A percentile compares a stretch with the other conserved stretches of the same genome.
These are phyloP conservation scores for Trichoderma atrobrunneum DNA, from an alignment of 2,329 filamentous ascomycete species.

Conservation along the genomic window DNA sequence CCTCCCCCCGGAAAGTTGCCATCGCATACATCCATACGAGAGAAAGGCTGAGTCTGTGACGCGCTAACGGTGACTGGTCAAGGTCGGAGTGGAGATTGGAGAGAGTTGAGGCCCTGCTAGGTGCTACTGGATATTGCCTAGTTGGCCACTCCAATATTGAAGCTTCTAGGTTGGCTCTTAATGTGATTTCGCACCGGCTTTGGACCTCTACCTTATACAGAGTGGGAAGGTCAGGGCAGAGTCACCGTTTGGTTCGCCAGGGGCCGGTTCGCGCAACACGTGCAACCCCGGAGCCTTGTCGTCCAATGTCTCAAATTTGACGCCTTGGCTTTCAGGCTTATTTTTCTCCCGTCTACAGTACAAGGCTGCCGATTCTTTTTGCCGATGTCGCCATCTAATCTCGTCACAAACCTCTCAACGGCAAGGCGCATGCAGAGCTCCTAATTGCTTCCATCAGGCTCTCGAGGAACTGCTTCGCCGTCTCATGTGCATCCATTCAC, in stretches of 20 bases:
- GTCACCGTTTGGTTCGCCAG: not conserved
- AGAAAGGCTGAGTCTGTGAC: constrained; percentile 1
- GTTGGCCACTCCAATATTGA: not conserved
- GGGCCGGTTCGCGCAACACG: not conserved
- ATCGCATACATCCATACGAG: not conserved
- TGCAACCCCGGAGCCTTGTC: constrained; percentile 8
- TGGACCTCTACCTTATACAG: not conserved
- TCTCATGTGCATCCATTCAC: not conserved
- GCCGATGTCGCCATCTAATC: not conserved
- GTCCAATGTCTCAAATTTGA: not conserved
- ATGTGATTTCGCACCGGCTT: not conserved
- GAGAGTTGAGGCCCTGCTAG: not conserved
- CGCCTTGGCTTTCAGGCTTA: not conserved
- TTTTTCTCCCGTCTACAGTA: not conserved
- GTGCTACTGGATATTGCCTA: not conserved
- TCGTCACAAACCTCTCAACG: not conserved
- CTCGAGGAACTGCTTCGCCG: not conserved
- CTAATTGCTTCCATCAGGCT: not conserved
- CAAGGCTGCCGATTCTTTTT: not conserved
- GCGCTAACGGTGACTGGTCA: not conserved
- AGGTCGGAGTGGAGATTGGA: not conserved
- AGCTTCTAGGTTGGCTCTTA: not conserved
- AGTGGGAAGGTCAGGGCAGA: not conserved
- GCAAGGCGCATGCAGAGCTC: not conserved
- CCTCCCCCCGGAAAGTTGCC: not conserved